Evolutionary conservation across 805 yeast species (phyloP), one percentile per base, ranked within the genome.

Genomic region (Saturnispora ahearnii): DNA sequence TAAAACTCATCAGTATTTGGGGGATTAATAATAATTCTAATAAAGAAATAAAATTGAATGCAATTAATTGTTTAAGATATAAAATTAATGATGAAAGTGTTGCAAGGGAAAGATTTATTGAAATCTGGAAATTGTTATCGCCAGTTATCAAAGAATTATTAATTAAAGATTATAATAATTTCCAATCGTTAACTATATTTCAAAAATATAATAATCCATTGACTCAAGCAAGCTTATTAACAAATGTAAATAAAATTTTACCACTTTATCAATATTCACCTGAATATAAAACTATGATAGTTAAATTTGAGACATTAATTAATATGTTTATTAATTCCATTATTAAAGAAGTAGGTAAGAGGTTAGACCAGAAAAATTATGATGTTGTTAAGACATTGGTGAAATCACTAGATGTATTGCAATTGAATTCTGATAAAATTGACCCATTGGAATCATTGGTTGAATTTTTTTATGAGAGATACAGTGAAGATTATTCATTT

Each of bases 261-360:
- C 56, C 53, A 6, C 32, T 67, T 10, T 65, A 53, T 52, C 49
- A 56, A 41, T 30, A 50, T 8, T 53, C 51, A 22, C 42, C 48
- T 5, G 50, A 54, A n/a, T 67, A 58, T 45, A 49, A 59, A 13
- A 64, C 54, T 38, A 58, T 66, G 61, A 40, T 57, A 1, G 58
- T 68, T 4, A 55, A 78, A 52, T 64, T 84, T 44, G 73, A 72
- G 34, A 72, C 84, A 3, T 69, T 82, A 11, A 62, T 79, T 36
- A 91, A 84, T 58, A 69, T 86, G 18, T 86, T 87, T 60, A 82
- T 84, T 38, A 83, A 76, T 60, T 86, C 93, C 0, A 72, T 84
- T 7, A 62, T 87, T 13, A 65, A 79, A 43, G 95, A 87, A 60
- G 72, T 86, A 51, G 90, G 84, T 46, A 64, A 72, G 30, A 81